Conservation (phyloP, 495 filamentous ascomycete species). For the Cercophora newfieldiana region DNA sequence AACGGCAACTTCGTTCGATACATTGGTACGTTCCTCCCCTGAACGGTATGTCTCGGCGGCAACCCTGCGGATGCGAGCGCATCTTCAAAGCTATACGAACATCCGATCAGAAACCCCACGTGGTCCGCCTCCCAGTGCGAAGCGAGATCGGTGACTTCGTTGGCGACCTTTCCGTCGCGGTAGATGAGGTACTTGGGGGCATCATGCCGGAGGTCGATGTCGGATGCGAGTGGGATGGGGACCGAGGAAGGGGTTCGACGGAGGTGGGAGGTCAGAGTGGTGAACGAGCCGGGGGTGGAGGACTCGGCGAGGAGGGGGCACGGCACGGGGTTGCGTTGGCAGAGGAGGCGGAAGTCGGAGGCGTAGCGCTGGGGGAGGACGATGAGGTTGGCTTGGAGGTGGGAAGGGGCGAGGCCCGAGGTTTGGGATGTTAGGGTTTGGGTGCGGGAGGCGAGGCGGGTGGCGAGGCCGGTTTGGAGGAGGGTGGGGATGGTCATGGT, state of each 20-base stretch:
- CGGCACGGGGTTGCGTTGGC: conserved; percentile 56
- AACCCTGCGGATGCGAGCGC: conserved; percentile 48
- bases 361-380: conserved; percentile 54
- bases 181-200: conserved; percentile 57
- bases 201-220: conserved; percentile 54
- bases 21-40: conserved; percentile 50
- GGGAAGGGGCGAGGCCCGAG: conserved; percentile 50
- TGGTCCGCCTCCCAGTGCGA: conserved; percentile 51
- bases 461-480: conserved; percentile 34
- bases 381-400: conserved; percentile 60
- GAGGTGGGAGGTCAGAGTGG: conserved; percentile 29
- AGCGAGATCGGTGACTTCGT: conserved; percentile 36
- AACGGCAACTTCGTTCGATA: conserved; percentile 54
- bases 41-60: conserved; percentile 43
- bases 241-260: conserved; percentile 18
- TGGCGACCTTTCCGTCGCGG: conserved; percentile 32
- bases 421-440: conserved; percentile 44
- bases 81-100: conserved; percentile 57
- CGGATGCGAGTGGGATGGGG: conserved; percentile 29
- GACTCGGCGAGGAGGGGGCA: conserved; percentile 56
- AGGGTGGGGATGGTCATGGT: neutral
- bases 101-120: conserved; percentile 59
- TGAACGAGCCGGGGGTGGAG: conserved; percentile 21
- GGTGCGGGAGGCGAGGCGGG: conserved; percentile 46
- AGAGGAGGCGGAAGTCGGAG: conserved; percentile 52